These are phyloP conservation scores for Blastosporella zonata DNA, from an alignment of 1,284 basidiomycete species.

Conservation along the genomic window DNA sequence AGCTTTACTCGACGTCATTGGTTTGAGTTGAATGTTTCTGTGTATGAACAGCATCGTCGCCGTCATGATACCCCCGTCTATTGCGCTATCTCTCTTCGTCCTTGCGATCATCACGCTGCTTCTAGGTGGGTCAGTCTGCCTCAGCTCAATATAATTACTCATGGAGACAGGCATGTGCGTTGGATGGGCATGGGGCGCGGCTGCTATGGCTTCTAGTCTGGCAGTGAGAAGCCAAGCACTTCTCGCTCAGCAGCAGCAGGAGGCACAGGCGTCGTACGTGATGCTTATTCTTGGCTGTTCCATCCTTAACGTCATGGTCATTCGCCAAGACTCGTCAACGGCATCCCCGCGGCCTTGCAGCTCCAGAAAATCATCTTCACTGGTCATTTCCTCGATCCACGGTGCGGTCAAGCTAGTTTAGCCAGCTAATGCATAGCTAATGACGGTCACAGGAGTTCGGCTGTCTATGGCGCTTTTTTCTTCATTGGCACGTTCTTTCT, in stretches of 20 bases:
- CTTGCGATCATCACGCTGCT: slow-evolving; percentile 30
- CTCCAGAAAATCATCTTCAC: slow-evolving; percentile 54
- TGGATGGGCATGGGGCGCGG: slow-evolving; percentile 76
- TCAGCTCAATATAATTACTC: not conserved
- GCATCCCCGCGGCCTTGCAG: slow-evolving; percentile 47
- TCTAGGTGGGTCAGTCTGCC: slow-evolving; percentile 23
- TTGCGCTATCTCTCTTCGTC: slow-evolving; percentile 35
- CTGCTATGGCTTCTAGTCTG: slow-evolving; percentile 66
- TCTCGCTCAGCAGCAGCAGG: slow-evolving; percentile 44
- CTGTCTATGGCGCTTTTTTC: slow-evolving; percentile 71
- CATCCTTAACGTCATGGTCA: not conserved
- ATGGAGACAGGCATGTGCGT: slow-evolving; percentile 51
- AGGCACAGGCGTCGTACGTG: slow-evolving; percentile 35
- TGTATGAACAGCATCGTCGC: slow-evolving; percentile 24
- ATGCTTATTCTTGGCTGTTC: not conserved
- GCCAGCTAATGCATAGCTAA: not conserved
- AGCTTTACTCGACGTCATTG: not conserved
- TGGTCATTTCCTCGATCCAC: slow-evolving; percentile 67
- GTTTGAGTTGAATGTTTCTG: slow-evolving; percentile 20
- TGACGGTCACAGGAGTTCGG: slow-evolving; percentile 49
- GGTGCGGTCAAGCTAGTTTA: slow-evolving; percentile 27
- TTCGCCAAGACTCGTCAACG: slow-evolving; percentile 37
- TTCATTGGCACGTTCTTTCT: slow-evolving; percentile 62
- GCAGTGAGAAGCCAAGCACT: slow-evolving; percentile 53
- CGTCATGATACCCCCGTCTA: slow-evolving; percentile 34